A percentile compares a stretch with the other conserved stretches of the same genome.
phyloP scores from a whole-genome alignment of 768 basidiomycete species.

The Amanita jacksonii region DNA sequence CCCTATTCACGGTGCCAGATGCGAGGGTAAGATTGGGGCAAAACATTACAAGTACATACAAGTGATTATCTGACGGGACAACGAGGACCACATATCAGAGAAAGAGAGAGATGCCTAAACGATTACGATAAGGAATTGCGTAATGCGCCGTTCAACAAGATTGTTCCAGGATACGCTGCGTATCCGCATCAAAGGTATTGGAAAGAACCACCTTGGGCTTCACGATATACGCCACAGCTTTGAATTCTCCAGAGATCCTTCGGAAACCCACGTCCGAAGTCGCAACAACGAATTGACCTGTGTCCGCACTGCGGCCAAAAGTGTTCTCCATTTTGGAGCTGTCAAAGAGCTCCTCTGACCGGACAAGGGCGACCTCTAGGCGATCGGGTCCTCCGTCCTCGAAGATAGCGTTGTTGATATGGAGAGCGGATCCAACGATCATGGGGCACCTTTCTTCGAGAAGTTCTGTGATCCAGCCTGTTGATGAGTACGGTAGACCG shows the following conservation, averaged over 20 bases:
- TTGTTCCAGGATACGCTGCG: slow-evolving; percentile 2
- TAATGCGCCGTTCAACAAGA: background rate
- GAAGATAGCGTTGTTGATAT: slow-evolving; percentile 6
- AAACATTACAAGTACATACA: too few relatives aligned
- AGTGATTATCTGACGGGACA: too few relatives aligned
- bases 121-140: background rate
- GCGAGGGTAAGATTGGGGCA: too few relatives aligned
- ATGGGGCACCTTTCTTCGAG: slow-evolving; percentile 7
- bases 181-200: slow-evolving; percentile 7
- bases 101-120: too few relatives aligned
- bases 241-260: background rate
- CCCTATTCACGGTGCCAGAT: too few relatives aligned
- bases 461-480: background rate
- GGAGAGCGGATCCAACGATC: slow-evolving; percentile 4
- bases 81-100: background rate
- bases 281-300: background rate
- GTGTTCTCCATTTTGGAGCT: slow-evolving; percentile 4
- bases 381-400: background rate
- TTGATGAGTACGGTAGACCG: background rate
- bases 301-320: background rate
- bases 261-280: slow-evolving; percentile 6
- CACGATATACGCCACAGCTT: background rate
- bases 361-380: slow-evolving; percentile 1
- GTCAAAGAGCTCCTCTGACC: background rate
- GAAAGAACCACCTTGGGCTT: slow-evolving; percentile 8